Evolutionary conservation across 164 flowering plant genomes (phyloP).

Genomic region (Paratinospora sagittata): DNA sequence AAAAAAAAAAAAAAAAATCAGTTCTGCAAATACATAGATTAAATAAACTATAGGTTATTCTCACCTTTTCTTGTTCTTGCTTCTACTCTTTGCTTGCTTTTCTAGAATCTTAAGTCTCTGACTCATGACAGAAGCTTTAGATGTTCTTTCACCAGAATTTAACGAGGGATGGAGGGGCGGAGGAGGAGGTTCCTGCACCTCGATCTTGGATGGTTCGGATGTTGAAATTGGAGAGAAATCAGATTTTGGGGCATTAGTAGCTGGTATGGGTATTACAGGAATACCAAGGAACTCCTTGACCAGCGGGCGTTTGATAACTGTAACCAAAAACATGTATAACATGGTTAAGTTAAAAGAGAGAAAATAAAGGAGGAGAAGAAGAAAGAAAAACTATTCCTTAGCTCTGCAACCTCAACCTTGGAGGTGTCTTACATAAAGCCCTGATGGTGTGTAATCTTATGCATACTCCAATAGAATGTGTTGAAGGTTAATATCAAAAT

Average conservation of each 20-base stretch:
- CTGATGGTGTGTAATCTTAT: too few relatives aligned
- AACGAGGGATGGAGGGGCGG: background rate
- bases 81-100: slow-evolving; percentile 57
- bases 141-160: slow-evolving; percentile 19
- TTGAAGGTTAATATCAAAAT: background rate
- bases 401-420: too few relatives aligned
- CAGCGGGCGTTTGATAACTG: slow-evolving; percentile 43
- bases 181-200: slow-evolving; percentile 7
- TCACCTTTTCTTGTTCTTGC: slow-evolving; percentile 42
- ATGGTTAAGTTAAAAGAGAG: background rate
- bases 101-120: slow-evolving; percentile 54
- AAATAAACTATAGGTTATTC: too few relatives aligned
- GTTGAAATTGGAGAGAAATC: slow-evolving; percentile 23
- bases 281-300: slow-evolving; percentile 36
- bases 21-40: too few relatives aligned
- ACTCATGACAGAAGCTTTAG: slow-evolving; percentile 43
- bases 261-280: slow-evolving; percentile 29
- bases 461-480: too few relatives aligned
- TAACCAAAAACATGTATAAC: slow-evolving; percentile 6
- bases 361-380: background rate
- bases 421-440: too few relatives aligned
- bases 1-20: too few relatives aligned
- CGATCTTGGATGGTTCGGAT: slow-evolving; percentile 15
- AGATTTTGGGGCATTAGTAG: slow-evolving; percentile 18
- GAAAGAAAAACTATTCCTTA: too few relatives aligned